Percentiles rank a stretch among this genome's conserved stretches.
Evolutionary conservation across 345 rosid species (phyloP).

Genomic region (Citrus sp.): DNA sequence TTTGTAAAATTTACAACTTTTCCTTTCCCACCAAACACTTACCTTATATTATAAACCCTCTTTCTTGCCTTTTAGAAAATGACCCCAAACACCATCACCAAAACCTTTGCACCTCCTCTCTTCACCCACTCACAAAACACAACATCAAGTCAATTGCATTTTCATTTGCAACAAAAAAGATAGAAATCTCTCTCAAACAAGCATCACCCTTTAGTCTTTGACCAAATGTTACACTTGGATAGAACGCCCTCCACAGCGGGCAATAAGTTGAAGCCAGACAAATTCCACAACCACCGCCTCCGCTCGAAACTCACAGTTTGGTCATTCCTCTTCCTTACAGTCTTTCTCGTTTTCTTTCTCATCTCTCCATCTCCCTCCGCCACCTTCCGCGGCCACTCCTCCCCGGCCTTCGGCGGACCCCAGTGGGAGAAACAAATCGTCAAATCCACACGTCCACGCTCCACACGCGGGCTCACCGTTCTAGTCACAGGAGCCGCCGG

Average conservation of each 20-base stretch:
- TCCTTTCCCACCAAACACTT: neutral
- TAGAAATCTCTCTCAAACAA: neutral
- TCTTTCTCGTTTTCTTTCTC: slow-evolving; percentile 38
- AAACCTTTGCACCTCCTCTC: neutral
- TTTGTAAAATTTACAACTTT: neutral
- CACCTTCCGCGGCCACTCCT: slow-evolving; percentile 25
- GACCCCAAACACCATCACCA: neutral
- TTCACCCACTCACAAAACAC: neutral
- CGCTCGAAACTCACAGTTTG: slow-evolving; percentile 50
- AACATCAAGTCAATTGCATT: neutral
- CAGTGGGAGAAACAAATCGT: slow-evolving; percentile 49
- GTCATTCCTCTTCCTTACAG: slow-evolving; percentile 40
- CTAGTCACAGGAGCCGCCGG: slow-evolving; percentile 86
- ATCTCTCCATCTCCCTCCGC: slow-evolving; percentile 11
- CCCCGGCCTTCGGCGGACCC: slow-evolving; percentile 34
- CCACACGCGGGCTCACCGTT: slow-evolving; percentile 40
- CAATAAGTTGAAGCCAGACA: slow-evolving; percentile 54
- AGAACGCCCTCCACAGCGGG: slow-evolving; percentile 60
- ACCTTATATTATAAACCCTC: neutral
- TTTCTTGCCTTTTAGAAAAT: too few relatives aligned
- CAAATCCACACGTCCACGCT: slow-evolving; percentile 45
- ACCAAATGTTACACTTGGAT: slow-evolving; percentile 57
- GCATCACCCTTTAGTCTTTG: neutral
- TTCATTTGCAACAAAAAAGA: neutral
- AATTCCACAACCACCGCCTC: slow-evolving; percentile 42